Evolutionary conservation across 2,329 filamentous ascomycete genomes (phyloP), one percentile per base, ranked within the genome.

Genomic region (Torrubiella hemipterigena): DNA sequence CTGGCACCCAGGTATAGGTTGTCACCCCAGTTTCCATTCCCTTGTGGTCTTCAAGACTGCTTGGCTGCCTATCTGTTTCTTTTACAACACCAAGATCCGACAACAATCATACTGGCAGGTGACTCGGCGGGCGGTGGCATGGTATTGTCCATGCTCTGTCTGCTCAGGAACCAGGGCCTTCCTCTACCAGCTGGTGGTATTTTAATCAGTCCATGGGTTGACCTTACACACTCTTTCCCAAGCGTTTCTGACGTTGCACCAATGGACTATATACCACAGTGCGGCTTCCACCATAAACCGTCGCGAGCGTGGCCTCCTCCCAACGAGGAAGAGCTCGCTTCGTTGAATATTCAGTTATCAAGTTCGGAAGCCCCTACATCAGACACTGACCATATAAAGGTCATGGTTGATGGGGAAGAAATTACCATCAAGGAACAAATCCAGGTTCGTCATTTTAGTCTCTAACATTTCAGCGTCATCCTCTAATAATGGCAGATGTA

Each of bases 81-180:
- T 3, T 66, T 96, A 28, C 74, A 74, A 4, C 59, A 75, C 3
- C 80, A 93, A 43, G 73, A 85, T 30, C 77, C 89, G 0, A 77
- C 68, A 15, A 86, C 85, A 7, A 91, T 98, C 27, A 65, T 96
- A 13, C 54, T 96, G 17, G 86, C 85, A 0, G 91, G 91, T 15
- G 91, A 98, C 49, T 95, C 89, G 8, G 91, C 91, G 0, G 91
- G 91, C 16, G 91, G 78, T 21, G 91, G 89, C 8, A 91, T 96
- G 83, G 72, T 87, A 0, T 43, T 95, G 41, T 81, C 70, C 15
- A 65, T 95, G 56, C 57, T 98, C 33, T 80, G 93, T 18, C 72
- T 76, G 3, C 55, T 96, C 38, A 76, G 91, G 39, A 87, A 96
- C 48, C 80, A 81, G 49, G 80, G 77, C 0, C 63, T 94, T 11